Evolutionary conservation across 2,329 filamentous ascomycete genomes (phyloP).

Genomic region (Stachybotrys chlorohalonatus): DNA sequence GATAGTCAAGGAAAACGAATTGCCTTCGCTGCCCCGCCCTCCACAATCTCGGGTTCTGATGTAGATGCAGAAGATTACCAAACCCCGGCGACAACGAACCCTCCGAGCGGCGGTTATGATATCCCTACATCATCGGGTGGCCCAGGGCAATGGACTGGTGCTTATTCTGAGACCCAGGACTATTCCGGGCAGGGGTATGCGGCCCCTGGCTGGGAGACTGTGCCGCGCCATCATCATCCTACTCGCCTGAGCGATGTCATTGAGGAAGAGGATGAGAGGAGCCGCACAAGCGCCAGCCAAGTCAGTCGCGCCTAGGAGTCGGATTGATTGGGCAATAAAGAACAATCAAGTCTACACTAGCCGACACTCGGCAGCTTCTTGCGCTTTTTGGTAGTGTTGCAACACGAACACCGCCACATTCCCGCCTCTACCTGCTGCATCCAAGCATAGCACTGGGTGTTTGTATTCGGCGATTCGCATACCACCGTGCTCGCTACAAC

Average conservation of each 20-base stretch:
- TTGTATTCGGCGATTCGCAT: neutral
- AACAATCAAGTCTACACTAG: neutral
- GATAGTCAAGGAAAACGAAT: slow-evolving; percentile 55
- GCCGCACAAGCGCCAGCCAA: slow-evolving; percentile 63
- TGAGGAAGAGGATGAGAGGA: slow-evolving; percentile 75
- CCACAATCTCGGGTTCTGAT: slow-evolving; percentile 40
- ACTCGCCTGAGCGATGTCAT: slow-evolving; percentile 83
- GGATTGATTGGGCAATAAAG: neutral
- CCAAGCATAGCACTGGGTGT: neutral
- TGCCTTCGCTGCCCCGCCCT: slow-evolving; percentile 35
- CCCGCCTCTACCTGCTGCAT: neutral
- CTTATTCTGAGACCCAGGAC: slow-evolving; percentile 40
- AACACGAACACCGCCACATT: neutral
- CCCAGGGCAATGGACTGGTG: slow-evolving; percentile 28
- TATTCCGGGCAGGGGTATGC: slow-evolving; percentile 60
- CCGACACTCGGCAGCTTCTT: neutral
- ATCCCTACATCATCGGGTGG: slow-evolving; percentile 18
- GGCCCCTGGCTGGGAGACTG: slow-evolving; percentile 63
- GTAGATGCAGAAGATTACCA: slow-evolving; percentile 48
- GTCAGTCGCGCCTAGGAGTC: slow-evolving; percentile 36
- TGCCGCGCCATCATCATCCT: slow-evolving; percentile 76
- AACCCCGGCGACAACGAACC: slow-evolving; percentile 35
- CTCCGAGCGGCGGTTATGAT: slow-evolving; percentile 24
- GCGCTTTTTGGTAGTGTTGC: too few species aligned
- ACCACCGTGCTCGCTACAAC: neutral